A percentile compares a stretch with the other conserved stretches of the same genome.
Evolutionary conservation across 1,284 basidiomycete genomes (phyloP).

Genomic region (Hymenochaete sp.): DNA sequence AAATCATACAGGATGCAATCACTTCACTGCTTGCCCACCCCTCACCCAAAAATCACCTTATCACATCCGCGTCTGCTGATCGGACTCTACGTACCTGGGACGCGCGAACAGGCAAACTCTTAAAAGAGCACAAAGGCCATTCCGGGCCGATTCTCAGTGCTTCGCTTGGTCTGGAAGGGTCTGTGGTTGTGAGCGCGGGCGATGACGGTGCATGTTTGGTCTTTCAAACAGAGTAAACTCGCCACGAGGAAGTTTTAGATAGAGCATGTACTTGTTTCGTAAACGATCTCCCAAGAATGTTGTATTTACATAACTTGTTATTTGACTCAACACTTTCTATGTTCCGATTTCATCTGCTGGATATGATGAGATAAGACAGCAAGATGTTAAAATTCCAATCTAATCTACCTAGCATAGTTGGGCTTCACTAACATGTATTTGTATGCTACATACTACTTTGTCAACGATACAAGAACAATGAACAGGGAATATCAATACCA

Average conservation of each 20-base stretch:
- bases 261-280: no score
- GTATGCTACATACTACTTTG: no score
- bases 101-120: slow-evolving; percentile 70
- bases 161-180: slow-evolving; percentile 58
- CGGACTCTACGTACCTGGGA: slow-evolving; percentile 89
- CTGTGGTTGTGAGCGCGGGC: slow-evolving; percentile 72
- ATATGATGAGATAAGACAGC: no score
- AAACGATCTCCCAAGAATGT: no score
- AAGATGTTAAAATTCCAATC: no score
- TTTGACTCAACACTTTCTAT: no score
- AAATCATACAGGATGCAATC: slow-evolving; percentile 64
- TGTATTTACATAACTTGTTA: no score
- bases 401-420: no score
- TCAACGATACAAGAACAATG: no score
- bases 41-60: slow-evolving; percentile 59
- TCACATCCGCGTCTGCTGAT: slow-evolving; percentile 84
- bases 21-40: slow-evolving; percentile 75
- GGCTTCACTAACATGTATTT: no score
- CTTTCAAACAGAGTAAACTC: slow-evolving; percentile 59
- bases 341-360: neutral
- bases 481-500: no score
- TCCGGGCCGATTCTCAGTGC: slow-evolving; percentile 73
- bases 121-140: slow-evolving; percentile 83
- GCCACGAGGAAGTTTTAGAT: no score
- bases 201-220: slow-evolving; percentile 82